Percentiles rank a stretch among this genome's conserved stretches.
Conservation (phyloP, 2,329 filamentous ascomycete species). For the Leptographium lundbergii region DNA sequence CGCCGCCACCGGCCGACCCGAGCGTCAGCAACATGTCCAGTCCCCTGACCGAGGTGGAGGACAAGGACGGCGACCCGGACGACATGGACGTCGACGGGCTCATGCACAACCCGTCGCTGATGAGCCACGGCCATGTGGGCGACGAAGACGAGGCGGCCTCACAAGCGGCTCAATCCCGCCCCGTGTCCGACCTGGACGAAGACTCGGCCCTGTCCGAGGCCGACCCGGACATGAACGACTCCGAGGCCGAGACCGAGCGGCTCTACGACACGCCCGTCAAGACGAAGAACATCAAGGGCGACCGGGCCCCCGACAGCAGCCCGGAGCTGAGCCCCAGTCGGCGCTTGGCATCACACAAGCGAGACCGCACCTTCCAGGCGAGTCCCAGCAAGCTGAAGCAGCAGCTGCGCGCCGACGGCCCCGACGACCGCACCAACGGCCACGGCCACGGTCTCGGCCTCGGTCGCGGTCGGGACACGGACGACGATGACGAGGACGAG, state of each 20-base stretch:
- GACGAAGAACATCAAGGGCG: conserved; percentile 18
- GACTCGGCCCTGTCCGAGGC: conserved; percentile 40
- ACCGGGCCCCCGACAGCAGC: conserved; percentile 28
- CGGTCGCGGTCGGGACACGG: background rate
- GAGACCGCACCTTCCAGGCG: conserved; percentile 12
- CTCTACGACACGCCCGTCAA: conserved; percentile 77
- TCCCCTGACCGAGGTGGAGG: conserved; percentile 84
- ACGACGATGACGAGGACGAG: conserved; percentile 27
- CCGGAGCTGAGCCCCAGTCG: conserved; percentile 42
- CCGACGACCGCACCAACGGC: conserved; percentile 18
- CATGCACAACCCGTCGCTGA: conserved; percentile 14
- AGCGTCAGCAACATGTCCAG: conserved; percentile 69
- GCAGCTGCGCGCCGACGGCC: conserved; percentile 22
- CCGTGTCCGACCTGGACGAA: conserved; percentile 17
- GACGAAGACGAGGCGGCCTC: conserved; percentile 14
- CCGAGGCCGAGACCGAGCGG: conserved; percentile 89
- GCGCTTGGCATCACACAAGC: conserved; percentile 1
- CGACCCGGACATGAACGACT: conserved; percentile 38
- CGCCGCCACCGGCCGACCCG: conserved; percentile 31
- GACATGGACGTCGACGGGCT: conserved; percentile 34
- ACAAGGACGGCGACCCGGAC: conserved; percentile 60
- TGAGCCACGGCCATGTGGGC: conserved; percentile 7
- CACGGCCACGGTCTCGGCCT: background rate
- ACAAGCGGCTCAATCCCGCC: conserved; percentile 10
- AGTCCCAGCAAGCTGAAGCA: conserved; percentile 69